Evolutionary conservation across 208 protist genomes (phyloP), one percentile per base, ranked within the genome.

Genomic region (Trypanosoma scelopori): DNA sequence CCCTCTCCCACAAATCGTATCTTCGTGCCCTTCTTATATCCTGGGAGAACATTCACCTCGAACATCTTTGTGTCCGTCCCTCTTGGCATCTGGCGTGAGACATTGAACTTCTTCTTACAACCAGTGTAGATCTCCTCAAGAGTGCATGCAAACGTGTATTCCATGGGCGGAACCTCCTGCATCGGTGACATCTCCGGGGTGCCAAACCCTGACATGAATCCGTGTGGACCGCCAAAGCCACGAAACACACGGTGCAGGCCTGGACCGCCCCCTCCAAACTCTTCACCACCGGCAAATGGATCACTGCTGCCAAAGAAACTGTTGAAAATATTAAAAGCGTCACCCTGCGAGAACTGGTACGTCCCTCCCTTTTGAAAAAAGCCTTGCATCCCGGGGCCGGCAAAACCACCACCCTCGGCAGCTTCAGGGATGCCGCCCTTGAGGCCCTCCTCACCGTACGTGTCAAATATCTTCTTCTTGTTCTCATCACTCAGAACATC

Each of bases 11-110:
- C 82, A 64, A 98, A 99, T 37, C 90, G 91, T 30, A 99, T 87
- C 81, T 99, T 99, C 20, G 97, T 99, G 32, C 97, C 97, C 62
- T 89, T 92, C 82, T 98, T 98, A 85, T 96, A 99, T 16, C 97
- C 97, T 0, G 97, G 97, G 71, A 93, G 74, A 59, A 98, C 93
- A 59, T 93, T 81, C 35, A 99, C 90, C 64, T 94, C 82, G 48
- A 99, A 89, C 55, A 91, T 59, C 55, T 98, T 97, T 64, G 93
- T 89, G 45, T 92, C 87, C 12, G 55, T 20, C 5, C 79, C 89
- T n/a, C 59, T 66, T 6, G 85, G 79, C 85, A 92, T 83, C 18
- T 32, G 46, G 27, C 76, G 72, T 25, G 53, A 66, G 5, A 78
- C 76, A 47, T 89, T 93, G 56, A 96, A 81, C 66, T 90, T 93